Conservation (phyloP, 179 eudicot genomes). For the Pouteria campechiana region DNA sequence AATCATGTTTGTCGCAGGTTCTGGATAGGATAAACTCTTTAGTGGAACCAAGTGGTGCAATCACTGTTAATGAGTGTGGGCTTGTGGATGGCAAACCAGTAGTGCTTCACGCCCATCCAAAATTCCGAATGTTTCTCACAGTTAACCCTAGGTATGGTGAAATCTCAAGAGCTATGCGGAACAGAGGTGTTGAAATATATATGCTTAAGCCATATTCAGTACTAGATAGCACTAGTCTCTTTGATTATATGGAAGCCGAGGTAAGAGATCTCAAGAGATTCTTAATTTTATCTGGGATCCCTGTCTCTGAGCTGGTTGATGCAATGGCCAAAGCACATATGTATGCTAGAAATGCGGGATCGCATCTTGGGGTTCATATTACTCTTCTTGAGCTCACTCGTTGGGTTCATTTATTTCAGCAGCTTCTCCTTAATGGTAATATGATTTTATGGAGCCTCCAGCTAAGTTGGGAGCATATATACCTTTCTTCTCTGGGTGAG, state of each 20-base stretch:
- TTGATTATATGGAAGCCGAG: conserved; percentile 27
- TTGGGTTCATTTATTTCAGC: conserved; percentile 80
- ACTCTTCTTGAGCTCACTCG: conserved; percentile 83
- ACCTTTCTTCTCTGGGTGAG: conserved; percentile 81
- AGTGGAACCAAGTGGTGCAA: conserved; percentile 83
- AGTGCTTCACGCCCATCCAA: conserved; percentile 71
- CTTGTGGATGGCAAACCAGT: conserved; percentile 76
- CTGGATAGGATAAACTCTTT: conserved; percentile 94
- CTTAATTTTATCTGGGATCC: conserved; percentile 60
- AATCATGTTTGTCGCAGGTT: conserved; percentile 36
- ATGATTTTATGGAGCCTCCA: conserved; percentile 64
- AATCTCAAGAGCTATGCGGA: conserved; percentile 94
- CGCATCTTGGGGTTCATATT: conserved; percentile 29
- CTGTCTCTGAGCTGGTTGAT: conserved; percentile 35
- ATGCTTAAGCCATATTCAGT: conserved; percentile 78
- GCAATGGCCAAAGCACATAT: conserved; percentile 86
- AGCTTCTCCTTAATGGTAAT: conserved; percentile 66
- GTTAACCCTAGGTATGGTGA: conserved; percentile 84
- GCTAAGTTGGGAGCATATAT: conserved; percentile 84
- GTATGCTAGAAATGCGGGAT: conserved; percentile 51
- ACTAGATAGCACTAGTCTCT: conserved; percentile 15
- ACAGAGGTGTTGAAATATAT: conserved; percentile 83
- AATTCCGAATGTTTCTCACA: conserved; percentile 85
- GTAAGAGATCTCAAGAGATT: conserved; percentile 58
- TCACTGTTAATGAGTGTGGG: conserved; percentile 93